A percentile compares a stretch with the other conserved stretches of the same genome.
phyloP scores from a whole-genome alignment of 2,329 filamentous ascomycete genomes.

The Aspergillus sp. region DNA sequence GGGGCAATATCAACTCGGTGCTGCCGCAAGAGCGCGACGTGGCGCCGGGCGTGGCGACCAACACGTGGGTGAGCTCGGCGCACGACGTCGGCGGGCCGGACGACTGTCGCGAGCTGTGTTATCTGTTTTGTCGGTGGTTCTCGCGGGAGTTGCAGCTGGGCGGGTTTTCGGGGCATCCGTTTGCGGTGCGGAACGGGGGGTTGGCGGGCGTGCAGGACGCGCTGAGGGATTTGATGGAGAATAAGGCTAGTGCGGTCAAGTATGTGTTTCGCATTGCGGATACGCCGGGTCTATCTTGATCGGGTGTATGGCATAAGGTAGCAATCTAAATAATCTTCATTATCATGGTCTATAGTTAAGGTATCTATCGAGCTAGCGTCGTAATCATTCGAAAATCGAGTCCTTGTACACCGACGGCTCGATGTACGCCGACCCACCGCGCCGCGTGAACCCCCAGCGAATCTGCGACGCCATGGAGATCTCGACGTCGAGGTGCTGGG shows the following conservation, averaged over 20 bases:
- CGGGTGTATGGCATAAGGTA: neutral
- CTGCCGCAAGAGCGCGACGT: slow-evolving; percentile 5
- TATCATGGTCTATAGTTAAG: no score
- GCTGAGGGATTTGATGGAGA: slow-evolving; percentile 55
- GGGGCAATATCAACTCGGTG: slow-evolving; percentile 14
- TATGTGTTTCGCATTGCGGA: slow-evolving; percentile 54
- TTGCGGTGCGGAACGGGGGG: slow-evolving; percentile 52
- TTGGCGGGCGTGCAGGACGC: slow-evolving; percentile 54
- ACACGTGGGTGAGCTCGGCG: slow-evolving; percentile 8
- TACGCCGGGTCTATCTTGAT: slow-evolving; percentile 28
- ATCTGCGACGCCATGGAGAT: slow-evolving; percentile 73
- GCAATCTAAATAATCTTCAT: no score
- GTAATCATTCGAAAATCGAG: slow-evolving; percentile 19
- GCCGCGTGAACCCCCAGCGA: slow-evolving; percentile 53
- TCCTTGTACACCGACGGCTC: slow-evolving; percentile 19
- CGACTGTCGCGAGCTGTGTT: slow-evolving; percentile 32
- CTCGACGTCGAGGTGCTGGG: slow-evolving; percentile 68
- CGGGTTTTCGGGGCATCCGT: slow-evolving; percentile 49
- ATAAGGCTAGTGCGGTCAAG: slow-evolving; percentile 63
- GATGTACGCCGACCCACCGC: slow-evolving; percentile 19
- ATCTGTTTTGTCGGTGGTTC: slow-evolving; percentile 46
- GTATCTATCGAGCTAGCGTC: no score
- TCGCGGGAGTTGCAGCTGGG: slow-evolving; percentile 46
- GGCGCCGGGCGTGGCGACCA: slow-evolving; percentile 6
- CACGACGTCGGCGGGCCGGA: slow-evolving; percentile 4